These are phyloP conservation scores for Hirsutella rhossiliensis DNA, from an alignment of 2,329 filamentous ascomycete genomes.

Conservation along the genomic window DNA sequence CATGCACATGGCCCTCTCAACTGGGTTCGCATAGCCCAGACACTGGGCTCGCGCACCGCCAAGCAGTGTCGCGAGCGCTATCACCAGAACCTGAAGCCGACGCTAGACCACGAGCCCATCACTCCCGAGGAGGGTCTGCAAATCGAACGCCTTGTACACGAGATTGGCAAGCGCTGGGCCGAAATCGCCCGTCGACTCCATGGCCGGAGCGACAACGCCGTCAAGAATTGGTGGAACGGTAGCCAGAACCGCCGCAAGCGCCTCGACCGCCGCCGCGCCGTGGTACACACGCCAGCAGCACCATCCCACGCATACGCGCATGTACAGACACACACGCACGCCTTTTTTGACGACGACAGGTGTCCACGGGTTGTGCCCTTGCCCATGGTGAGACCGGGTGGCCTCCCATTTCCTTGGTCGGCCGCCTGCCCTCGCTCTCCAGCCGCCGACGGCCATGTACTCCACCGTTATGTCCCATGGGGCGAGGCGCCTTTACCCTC, in stretches of 20 bases:
- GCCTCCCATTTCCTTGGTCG: slow-evolving; percentile 1
- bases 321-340: neutral
- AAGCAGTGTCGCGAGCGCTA: slow-evolving; percentile 95
- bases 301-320: neutral
- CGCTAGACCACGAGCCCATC: slow-evolving; percentile 62
- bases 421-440: slow-evolving; percentile 7
- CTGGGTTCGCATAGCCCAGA: slow-evolving; percentile 77
- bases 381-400: slow-evolving; percentile 2
- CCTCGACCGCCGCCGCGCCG: slow-evolving; percentile 10
- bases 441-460: slow-evolving; percentile 5
- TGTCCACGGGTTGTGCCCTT: slow-evolving; percentile 2
- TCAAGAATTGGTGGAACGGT: slow-evolving; percentile 98
- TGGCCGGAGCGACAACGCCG: slow-evolving; percentile 84
- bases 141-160: slow-evolving; percentile 66
- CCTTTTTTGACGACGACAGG: neutral
- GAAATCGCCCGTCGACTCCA: slow-evolving; percentile 76
- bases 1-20: slow-evolving; percentile 63
- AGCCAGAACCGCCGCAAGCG: slow-evolving; percentile 70
- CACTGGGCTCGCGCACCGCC: slow-evolving; percentile 66
- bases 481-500: slow-evolving; percentile 23
- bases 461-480: slow-evolving; percentile 12
- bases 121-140: slow-evolving; percentile 54
- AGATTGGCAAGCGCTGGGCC: slow-evolving; percentile 82
- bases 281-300: neutral
- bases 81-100: slow-evolving; percentile 81